Evolutionary conservation across 768 basidiomycete species (phyloP).

Genomic region (Naganishia antarctica): DNA sequence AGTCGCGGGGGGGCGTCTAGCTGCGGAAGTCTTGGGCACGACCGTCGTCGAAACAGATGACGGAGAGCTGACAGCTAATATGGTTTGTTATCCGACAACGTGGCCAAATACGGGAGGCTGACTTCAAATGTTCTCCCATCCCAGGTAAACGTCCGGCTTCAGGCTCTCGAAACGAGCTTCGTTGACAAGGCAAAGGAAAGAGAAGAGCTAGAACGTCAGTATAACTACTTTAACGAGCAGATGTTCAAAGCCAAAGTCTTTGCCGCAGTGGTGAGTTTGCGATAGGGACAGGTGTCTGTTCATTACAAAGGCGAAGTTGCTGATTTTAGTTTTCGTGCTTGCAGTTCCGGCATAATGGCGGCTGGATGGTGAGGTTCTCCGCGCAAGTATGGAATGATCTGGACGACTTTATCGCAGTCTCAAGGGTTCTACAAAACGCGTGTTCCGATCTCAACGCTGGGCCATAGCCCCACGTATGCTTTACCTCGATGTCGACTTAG

Average conservation of each 20-base stretch:
- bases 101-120: neutral
- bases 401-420: slow-evolving; percentile 3
- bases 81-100: slow-evolving; percentile 55
- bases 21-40: slow-evolving; percentile 63
- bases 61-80: slow-evolving; percentile 61
- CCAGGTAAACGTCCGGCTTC: slow-evolving; percentile 42
- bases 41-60: slow-evolving; percentile 59
- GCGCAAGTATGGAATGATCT: slow-evolving; percentile 45
- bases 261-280: slow-evolving; percentile 34
- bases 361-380: slow-evolving; percentile 42
- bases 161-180: slow-evolving; percentile 28
- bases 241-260: slow-evolving; percentile 38
- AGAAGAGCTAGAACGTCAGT: neutral
- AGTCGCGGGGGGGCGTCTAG: slow-evolving; percentile 59
- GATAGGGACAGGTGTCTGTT: neutral
- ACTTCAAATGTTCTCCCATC: neutral
- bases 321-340: neutral
- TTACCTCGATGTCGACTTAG: no score
- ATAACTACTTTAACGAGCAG: slow-evolving; percentile 34
- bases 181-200: slow-evolving; percentile 26
- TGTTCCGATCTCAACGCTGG: neutral
- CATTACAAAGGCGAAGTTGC: neutral
- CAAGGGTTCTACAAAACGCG: neutral
- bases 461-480: no score
- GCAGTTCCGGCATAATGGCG: slow-evolving; percentile 37